These are phyloP conservation scores for Polyporus arcularius DNA, from an alignment of 768 basidiomycete species.

Conservation along the genomic window DNA sequence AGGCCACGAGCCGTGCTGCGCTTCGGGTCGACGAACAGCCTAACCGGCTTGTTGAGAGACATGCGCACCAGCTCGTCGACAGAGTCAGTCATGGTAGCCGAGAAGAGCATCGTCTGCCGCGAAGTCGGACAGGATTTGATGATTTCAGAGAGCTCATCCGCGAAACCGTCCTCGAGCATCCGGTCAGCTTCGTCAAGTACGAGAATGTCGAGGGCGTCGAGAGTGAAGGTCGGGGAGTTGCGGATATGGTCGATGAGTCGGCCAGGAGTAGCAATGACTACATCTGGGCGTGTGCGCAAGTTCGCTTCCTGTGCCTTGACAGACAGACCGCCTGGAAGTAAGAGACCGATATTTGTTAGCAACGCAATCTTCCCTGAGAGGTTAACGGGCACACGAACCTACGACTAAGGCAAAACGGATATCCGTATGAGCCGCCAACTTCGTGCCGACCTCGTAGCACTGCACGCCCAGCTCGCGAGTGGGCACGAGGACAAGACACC, in stretches of 20 bases:
- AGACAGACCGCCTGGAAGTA: constrained; percentile 78
- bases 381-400: constrained; percentile 46
- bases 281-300: constrained; percentile 85
- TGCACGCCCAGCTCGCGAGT: constrained; percentile 96
- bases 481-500: constrained; percentile 91
- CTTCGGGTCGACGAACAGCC: constrained; percentile 95
- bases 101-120: constrained; percentile 98
- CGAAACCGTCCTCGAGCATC: constrained; percentile 95
- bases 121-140: constrained; percentile 85
- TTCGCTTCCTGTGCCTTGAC: constrained; percentile 88
- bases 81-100: constrained; percentile 98
- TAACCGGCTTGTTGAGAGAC: constrained; percentile 89
- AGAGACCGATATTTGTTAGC: constrained; percentile 12
- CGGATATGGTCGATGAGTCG: constrained; percentile 97
- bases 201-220: constrained; percentile 90
- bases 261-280: constrained; percentile 90
- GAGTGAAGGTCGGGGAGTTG: constrained; percentile 90
- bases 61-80: constrained; percentile 92
- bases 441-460: constrained; percentile 89
- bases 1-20: constrained; percentile 82
- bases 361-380: background rate
- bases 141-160: constrained; percentile 92
- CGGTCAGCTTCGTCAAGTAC: constrained; percentile 98
- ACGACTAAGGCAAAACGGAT: constrained; percentile 90
- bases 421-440: constrained; percentile 85